These are phyloP conservation scores for Pleurotus djamor DNA, from an alignment of 768 basidiomycete species.

Conservation along the genomic window DNA sequence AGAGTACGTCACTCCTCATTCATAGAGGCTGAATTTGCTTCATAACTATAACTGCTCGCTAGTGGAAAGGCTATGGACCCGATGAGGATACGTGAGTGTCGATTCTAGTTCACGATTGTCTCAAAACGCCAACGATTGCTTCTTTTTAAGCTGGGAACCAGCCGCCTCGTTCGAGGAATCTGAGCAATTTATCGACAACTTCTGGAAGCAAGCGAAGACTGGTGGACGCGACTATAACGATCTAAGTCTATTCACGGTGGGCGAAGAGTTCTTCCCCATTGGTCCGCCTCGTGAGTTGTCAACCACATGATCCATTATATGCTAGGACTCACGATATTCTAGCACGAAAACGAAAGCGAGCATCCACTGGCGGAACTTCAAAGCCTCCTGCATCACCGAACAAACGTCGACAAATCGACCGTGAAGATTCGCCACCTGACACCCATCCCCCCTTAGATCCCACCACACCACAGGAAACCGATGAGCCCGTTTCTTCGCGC, in stretches of 20 bases:
- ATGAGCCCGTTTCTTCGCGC: neutral
- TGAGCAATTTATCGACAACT: conserved; percentile 48
- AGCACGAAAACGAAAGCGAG: conserved; percentile 17
- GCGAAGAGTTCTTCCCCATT: conserved; percentile 51
- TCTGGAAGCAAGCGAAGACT: conserved; percentile 49
- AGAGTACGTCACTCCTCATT: conserved; percentile 38
- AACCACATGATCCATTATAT: neutral
- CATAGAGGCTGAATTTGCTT: neutral
- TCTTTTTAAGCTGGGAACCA: conserved; percentile 62
- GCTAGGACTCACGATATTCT: neutral
- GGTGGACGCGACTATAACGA: conserved; percentile 48
- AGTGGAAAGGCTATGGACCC: conserved; percentile 62
- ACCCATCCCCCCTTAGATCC: neutral
- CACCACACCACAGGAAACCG: neutral
- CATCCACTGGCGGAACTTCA: neutral
- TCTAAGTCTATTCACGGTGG: conserved; percentile 45
- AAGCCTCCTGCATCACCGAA: neutral
- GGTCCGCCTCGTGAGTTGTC: conserved; percentile 58
- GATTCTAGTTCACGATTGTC: neutral
- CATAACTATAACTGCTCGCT: conserved; percentile 6
- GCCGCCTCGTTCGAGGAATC: conserved; percentile 55
- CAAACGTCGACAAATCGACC: conserved; percentile 13
- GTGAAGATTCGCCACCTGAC: conserved; percentile 7
- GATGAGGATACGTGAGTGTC: conserved; percentile 57
- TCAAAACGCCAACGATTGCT: neutral